These are phyloP conservation scores for Boletus edulis DNA, from an alignment of 768 basidiomycete genomes.

Conservation along the genomic window DNA sequence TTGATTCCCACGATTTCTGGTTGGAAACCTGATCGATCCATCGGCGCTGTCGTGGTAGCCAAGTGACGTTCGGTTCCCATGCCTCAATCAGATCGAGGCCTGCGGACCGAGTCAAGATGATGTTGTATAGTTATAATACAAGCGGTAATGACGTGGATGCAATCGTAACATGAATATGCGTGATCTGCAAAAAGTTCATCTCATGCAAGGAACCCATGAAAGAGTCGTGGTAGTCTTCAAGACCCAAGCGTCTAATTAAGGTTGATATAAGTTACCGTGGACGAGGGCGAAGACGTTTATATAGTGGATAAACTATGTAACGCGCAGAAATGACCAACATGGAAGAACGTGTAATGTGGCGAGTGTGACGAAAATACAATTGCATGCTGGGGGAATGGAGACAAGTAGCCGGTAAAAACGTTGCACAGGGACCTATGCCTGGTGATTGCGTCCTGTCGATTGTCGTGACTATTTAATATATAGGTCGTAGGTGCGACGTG, in stretches of 20 bases:
- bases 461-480: conserved; percentile 11
- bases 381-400: background rate
- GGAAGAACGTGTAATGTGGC: background rate
- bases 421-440: conserved; percentile 12
- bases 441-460: conserved; percentile 2
- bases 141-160: background rate
- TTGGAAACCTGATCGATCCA: too few species aligned
- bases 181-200: background rate
- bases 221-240: background rate
- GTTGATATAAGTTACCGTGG: conserved; percentile 18
- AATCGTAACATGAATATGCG: background rate
- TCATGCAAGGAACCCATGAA: background rate
- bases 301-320: conserved; percentile 25
- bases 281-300: background rate
- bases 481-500: conserved; percentile 5
- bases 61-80: too few species aligned
- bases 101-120: background rate
- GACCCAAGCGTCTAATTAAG: conserved; percentile 4
- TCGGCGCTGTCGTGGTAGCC: too few species aligned
- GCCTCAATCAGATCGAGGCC: too few species aligned
- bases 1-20: too few species aligned
- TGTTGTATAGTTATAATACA: background rate
- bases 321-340: background rate
- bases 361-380: background rate
- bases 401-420: background rate